Base-by-base conservation (phyloP, 108 stramenopile genomes). In the Skeletonema tropicum region DNA sequence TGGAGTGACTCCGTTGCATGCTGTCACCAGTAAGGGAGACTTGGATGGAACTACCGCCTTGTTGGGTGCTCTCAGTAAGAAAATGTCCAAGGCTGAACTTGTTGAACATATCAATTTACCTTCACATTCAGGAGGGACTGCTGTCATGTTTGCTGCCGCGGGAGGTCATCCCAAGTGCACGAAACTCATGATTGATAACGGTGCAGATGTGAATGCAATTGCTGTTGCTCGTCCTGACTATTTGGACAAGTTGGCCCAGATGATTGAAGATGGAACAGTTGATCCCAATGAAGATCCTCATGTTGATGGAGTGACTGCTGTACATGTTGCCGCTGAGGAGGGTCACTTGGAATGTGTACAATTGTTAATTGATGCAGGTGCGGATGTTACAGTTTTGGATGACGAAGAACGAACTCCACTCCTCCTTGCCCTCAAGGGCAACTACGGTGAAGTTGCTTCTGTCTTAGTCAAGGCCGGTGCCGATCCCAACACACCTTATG, bases 121-220 rank as follows among this genome's bases (percentile, higher is more conserved):
- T 17, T 92, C 96, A 19, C 79, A 92, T 74, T 97, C 96, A 36
- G 98, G 98, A 52, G 98, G 98, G 11, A 97, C 94, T 7, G 84
- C 97, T 3, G 89, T 99, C 57, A 99, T 99, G 97, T 99, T 98
- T 80, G 97, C 98, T n/a, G 97, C 97, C 1, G 96, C 94, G 0
- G 97, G 93, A 14, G 98, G 98, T n/a, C 89, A 97, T 74, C 60
- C 83, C 9, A 92, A 95, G 42, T 85, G 85, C 39, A 89, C 88
- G 2, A 83, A 92, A 55, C 74, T 87, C 39, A 79, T 96, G 71
- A 88, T 97, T 60, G 91, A 86, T 9, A 57, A 79, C 7, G 94
- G 94, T 32, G 95, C 94, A 14, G 92, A 96, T 65, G 87, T 96
- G 10, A 90, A 93, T 68, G 93, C 88, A 9, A 73, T 92, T 52